These are phyloP conservation scores for Penicillium canescens DNA, from an alignment of 495 filamentous ascomycete genomes.

Conservation along the genomic window DNA sequence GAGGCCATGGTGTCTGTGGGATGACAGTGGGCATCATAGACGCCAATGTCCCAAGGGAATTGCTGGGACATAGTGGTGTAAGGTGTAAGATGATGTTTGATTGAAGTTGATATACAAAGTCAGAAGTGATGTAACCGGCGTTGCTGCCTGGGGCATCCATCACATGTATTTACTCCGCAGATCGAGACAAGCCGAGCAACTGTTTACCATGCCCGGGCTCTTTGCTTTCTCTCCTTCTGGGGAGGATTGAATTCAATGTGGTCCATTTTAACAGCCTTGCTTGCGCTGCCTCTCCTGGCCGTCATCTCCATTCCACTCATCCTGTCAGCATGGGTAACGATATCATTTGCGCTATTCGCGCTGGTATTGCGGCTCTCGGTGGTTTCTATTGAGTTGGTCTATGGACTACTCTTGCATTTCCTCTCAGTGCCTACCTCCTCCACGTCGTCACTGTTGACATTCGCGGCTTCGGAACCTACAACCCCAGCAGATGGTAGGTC, in stretches of 20 bases:
- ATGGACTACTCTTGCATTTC: conserved; percentile 59
- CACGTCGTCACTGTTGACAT: conserved; percentile 31
- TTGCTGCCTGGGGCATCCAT: conserved; percentile 7
- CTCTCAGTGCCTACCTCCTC: conserved; percentile 44
- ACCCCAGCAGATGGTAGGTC: conserved; percentile 33
- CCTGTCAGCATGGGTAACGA: conserved; percentile 68
- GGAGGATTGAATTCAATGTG: conserved; percentile 6
- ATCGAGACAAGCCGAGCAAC: not conserved
- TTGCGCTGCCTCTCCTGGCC: conserved; percentile 63
- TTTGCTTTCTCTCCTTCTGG: not conserved
- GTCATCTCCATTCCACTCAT: conserved; percentile 68
- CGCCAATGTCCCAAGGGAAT: conserved; percentile 84
- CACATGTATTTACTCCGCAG: conserved; percentile 11
- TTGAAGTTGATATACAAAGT: not conserved
- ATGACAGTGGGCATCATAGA: conserved; percentile 94
- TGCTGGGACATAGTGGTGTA: conserved; percentile 20
- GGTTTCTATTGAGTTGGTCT: conserved; percentile 68
- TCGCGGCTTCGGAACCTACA: conserved; percentile 31
- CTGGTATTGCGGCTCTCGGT: conserved; percentile 65
- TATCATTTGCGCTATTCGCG: conserved; percentile 61
- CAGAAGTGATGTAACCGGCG: conserved; percentile 2
- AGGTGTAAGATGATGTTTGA: not conserved
- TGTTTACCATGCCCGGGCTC: not conserved
- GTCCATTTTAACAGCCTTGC: conserved; percentile 48
- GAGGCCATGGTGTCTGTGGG: conserved; percentile 93